Base-by-base conservation (phyloP, 1,284 basidiomycete species). In the Ceratobasidium sp. region DNA sequence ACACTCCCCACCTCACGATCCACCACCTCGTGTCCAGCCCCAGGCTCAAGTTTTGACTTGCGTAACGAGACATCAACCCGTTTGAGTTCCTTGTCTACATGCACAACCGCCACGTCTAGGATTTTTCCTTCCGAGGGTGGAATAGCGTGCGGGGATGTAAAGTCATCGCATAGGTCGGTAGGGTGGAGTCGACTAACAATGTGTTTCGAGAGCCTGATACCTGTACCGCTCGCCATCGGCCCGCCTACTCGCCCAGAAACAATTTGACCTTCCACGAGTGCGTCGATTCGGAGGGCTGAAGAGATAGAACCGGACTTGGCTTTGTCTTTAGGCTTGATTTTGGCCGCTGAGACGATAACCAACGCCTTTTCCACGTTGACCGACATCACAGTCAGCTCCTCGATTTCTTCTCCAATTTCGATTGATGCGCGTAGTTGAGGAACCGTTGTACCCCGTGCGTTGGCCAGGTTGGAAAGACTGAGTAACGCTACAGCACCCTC, bases 371-470 rank as follows among this genome's bases (percentile, higher is more conserved):
- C 96, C 0, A 91, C 87, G 83, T 96, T 96, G 82, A 95, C 94
- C n/a, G 95, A 94, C 33, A 96, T 93, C n/a, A 99, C 94, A 3
- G 95, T 90, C 5, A 99, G 88, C 66, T 94, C 92, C 15, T 92
- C 87, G 26, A 99, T 85, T 79, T 88, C 88, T 73, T 96, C 93
- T 20, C 94, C 95, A 52, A 88, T 86, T 81, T 93, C 91, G 66
- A 99, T 86, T 3, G 87, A 85, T 1, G 87, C 85, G 33, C 91
- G 90, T 26, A 98, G 87, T 81, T 95, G 92, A n/a, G 92, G 87
- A 13, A 93, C 86, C 0, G 91, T 88, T 12, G 91, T 85, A 26
- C 87, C 88, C 28, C 94, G 91, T 82, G 93, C 90, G 80, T 95
- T 94, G n/a, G 97, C 96, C 64, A 99, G 87, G 80, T 95, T 94